A percentile compares a stretch with the other conserved stretches of the same genome.
Evolutionary conservation across 805 yeast species (phyloP).

Genomic region (Saccharomycopsis oosterbeekiorum): DNA sequence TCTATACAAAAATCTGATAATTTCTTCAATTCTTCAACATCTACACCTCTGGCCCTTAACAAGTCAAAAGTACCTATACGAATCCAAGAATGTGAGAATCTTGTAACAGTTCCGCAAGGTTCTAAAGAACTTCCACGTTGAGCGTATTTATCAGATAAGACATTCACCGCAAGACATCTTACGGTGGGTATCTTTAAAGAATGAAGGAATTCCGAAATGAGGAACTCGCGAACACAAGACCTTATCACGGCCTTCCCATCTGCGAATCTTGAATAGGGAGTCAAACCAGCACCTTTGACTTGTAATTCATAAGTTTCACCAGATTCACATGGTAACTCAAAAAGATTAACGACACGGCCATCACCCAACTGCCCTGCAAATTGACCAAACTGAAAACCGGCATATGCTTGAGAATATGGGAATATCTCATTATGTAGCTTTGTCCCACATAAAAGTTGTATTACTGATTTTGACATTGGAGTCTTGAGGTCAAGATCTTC

Average conservation of each 20-base stretch:
- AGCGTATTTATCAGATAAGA: slow-evolving; percentile 68
- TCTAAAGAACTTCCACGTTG: slow-evolving; percentile 56
- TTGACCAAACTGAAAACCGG: slow-evolving; percentile 93
- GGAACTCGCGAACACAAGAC: slow-evolving; percentile 80
- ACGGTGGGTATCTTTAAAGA: slow-evolving; percentile 82
- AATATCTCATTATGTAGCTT: slow-evolving; percentile 35
- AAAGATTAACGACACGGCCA: slow-evolving; percentile 79
- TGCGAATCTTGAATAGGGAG: slow-evolving; percentile 90
- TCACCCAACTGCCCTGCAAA: slow-evolving; percentile 98
- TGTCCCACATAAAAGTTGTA: slow-evolving; percentile 59
- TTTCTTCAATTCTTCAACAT: slow-evolving; percentile 47
- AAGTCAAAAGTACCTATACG: slow-evolving; percentile 84
- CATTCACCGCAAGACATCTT: slow-evolving; percentile 66
- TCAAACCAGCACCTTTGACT: slow-evolving; percentile 84
- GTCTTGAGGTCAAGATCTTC: slow-evolving; percentile 47
- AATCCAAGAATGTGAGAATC: slow-evolving; percentile 83
- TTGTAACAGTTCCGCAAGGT: slow-evolving; percentile 72
- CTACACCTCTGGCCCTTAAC: slow-evolving; percentile 56
- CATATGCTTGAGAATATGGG: slow-evolving; percentile 88
- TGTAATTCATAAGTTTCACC: slow-evolving; percentile 51
- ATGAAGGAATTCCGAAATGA: slow-evolving; percentile 71
- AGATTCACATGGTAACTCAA: slow-evolving; percentile 39
- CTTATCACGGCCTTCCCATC: slow-evolving; percentile 92
- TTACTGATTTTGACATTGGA: slow-evolving; percentile 57
- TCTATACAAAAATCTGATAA: slow-evolving; percentile 67